These are phyloP conservation scores for Penicillium ochrochloron DNA, from an alignment of 495 filamentous ascomycete genomes.

Conservation along the genomic window DNA sequence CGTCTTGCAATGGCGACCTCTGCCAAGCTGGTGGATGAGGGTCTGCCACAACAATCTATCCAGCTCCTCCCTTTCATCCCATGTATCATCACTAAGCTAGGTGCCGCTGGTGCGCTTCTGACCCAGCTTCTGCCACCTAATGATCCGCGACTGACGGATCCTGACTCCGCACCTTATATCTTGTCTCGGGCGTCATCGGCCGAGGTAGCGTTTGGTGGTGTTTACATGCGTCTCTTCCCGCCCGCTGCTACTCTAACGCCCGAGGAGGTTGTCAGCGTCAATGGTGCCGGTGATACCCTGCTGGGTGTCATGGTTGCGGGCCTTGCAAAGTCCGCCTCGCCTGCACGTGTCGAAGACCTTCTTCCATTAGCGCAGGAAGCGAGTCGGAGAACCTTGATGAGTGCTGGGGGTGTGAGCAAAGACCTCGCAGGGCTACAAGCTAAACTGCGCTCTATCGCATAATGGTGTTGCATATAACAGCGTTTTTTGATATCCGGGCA, in stretches of 20 bases:
- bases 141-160: conserved; percentile 65
- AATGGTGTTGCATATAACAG: not conserved
- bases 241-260: conserved; percentile 62
- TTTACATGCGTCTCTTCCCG: conserved; percentile 84
- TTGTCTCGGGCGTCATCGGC: conserved; percentile 58
- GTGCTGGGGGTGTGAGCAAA: conserved; percentile 68
- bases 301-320: conserved; percentile 79
- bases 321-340: conserved; percentile 43
- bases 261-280: conserved; percentile 80
- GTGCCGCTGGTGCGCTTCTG: conserved; percentile 76
- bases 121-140: conserved; percentile 68
- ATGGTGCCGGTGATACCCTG: conserved; percentile 94
- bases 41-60: conserved; percentile 79
- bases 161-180: conserved; percentile 67
- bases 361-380: conserved; percentile 68
- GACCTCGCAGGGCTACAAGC: conserved; percentile 29
- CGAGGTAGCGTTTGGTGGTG: conserved; percentile 66
- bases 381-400: conserved; percentile 74
- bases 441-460: conserved; percentile 15
- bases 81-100: conserved; percentile 82
- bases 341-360: conserved; percentile 42
- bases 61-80: conserved; percentile 90
- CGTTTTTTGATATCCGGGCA: not conserved
- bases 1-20: conserved; percentile 66
- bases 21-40: conserved; percentile 68